Base-by-base conservation (phyloP, 768 basidiomycete genomes). In the Omphalotus guepiniiformis region DNA sequence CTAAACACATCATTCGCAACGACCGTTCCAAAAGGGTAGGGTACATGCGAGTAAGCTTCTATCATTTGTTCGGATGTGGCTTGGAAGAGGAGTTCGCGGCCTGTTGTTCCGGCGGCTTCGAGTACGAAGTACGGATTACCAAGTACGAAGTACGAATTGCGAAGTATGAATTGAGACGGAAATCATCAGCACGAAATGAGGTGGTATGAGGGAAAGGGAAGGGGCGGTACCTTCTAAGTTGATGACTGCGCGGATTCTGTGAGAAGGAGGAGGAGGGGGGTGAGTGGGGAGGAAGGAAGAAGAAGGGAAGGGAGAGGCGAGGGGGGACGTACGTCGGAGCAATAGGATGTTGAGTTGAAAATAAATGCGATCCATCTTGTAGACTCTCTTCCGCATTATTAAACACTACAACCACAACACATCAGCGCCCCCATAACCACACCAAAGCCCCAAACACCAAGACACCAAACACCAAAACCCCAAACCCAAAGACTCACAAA, bases 31-130 rank as follows among this genome's bases (percentile, higher is more conserved):
- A 85, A 88, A 0, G 95, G 94, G 55, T 88, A 85, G 2, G 93
- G 91, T 0, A 90, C 90, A 55, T 83, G 76, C 0, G 88, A 80
- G 59, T 93, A 94, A 0, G 92, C 93, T 39, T 85, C 75, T 4
- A 96, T 88, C 94, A 98, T 96, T 63, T 96, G 80, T 58, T 91
- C 81, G 4, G 89, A 92, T 0, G 93, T 97, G 0, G 93, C 95
- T 71, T 98, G 95, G 72, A 98, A 98, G 13, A 97, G 76, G 6
- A 97, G 67, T 57, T 93, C 93, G 22, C 83, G 87, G 0, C 95
- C 93, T 5, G 80, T 82, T 2, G 84, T 83, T 0, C 94, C 95
- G 30, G 91, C 92, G 53, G 89, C 93, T 86, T 42, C 16, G 26
- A 32, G 15, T 6, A 42, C 30, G 38, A 44, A 52, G 8, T n/a